These are phyloP conservation scores for Beta corolliflora DNA, from an alignment of 179 eudicot species.

Conservation along the genomic window DNA sequence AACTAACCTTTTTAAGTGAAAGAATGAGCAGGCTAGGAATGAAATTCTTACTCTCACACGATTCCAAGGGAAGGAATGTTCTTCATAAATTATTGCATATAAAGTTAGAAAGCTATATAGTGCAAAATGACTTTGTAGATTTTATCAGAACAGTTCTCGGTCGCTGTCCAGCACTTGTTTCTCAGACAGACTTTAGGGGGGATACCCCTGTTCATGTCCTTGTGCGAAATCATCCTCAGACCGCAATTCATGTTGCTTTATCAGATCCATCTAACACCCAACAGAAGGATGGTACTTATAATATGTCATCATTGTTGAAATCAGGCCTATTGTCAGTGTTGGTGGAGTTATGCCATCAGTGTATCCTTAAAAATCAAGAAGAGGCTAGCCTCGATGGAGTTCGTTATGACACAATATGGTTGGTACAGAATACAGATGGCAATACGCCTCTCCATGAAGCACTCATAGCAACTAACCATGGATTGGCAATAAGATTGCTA, in stretches of 20 bases:
- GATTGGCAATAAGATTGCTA: not conserved
- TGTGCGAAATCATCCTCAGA: not conserved
- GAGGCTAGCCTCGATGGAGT: not conserved
- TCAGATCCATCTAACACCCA: not conserved
- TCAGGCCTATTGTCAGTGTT: not conserved
- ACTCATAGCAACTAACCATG: not conserved
- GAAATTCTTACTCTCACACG: not conserved
- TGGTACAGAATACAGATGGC: not conserved
- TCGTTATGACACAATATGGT: conserved; percentile 5
- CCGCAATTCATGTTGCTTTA: not conserved
- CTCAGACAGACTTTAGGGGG: not conserved
- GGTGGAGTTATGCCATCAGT: not conserved
- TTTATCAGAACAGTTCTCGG: conserved; percentile 9
- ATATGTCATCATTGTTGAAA: not conserved
- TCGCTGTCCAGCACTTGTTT: conserved; percentile 1
- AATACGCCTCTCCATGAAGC: conserved; percentile 19
- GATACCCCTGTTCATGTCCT: conserved; percentile 19
- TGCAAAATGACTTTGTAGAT: not conserved
- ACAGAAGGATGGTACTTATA: not conserved
- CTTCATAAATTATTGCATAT: conserved; percentile 1
- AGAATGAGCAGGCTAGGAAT: not conserved
- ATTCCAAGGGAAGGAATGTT: not conserved
- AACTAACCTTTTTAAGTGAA: not conserved
- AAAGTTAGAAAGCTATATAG: not conserved
- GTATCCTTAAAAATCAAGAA: not conserved